These are phyloP conservation scores for Skeletonema potamos DNA, from an alignment of 108 stramenopile genomes.

Conservation along the genomic window DNA sequence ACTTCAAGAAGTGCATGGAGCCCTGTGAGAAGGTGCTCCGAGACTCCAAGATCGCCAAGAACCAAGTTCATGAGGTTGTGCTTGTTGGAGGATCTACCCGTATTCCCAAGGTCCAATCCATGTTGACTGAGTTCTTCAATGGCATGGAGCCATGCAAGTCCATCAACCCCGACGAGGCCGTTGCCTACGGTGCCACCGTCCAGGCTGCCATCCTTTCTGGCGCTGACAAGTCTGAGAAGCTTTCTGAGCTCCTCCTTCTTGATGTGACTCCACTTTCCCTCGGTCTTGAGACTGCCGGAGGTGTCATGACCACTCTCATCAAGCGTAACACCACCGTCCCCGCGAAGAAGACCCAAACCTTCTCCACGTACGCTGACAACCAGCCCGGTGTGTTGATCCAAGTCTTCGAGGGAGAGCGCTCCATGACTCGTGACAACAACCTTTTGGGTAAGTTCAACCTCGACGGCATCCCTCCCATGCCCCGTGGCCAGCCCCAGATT, in stretches of 20 bases:
- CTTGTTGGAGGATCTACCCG: slow-evolving; percentile 98
- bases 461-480: slow-evolving; percentile 99
- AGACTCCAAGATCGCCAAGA: slow-evolving; percentile 97
- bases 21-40: slow-evolving; percentile 97
- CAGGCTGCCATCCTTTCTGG: slow-evolving; percentile 95
- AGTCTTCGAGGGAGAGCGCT: slow-evolving; percentile 99
- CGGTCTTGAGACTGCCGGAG: slow-evolving; percentile 97
- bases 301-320: slow-evolving; percentile 96
- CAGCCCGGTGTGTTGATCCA: slow-evolving; percentile 99
- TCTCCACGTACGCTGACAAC: slow-evolving; percentile 99
- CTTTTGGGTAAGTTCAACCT: slow-evolving; percentile 99
- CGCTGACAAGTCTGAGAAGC: slow-evolving; percentile 96
- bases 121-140: slow-evolving; percentile 98
- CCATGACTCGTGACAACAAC: slow-evolving; percentile 99
- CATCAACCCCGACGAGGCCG: slow-evolving; percentile 97
- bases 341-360: slow-evolving; percentile 98
- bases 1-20: slow-evolving; percentile 99
- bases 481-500: slow-evolving; percentile 99
- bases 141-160: slow-evolving; percentile 98
- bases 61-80: slow-evolving; percentile 92
- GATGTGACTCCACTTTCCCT: slow-evolving; percentile 98
- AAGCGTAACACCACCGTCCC: slow-evolving; percentile 95
- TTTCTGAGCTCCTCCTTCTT: slow-evolving; percentile 92
- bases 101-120: slow-evolving; percentile 95
- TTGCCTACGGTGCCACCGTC: slow-evolving; percentile 94